Evolutionary conservation across 139 green algal species (phyloP).

Genomic region (Bryopsis sp.): DNA sequence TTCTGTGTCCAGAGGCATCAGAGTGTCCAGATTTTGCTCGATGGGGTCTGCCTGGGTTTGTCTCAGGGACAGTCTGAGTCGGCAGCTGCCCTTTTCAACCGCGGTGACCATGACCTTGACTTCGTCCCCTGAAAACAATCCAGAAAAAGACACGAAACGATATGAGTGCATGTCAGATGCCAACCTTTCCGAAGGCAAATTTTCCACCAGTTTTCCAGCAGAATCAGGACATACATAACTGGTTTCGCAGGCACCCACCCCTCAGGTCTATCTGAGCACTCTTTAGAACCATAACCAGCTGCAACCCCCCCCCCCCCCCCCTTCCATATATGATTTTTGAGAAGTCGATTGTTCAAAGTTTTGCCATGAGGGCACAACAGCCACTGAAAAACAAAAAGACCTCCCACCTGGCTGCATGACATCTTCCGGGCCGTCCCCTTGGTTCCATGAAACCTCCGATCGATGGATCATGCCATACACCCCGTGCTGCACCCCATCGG

Average conservation of each 20-base stretch:
- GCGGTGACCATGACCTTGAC: not conserved
- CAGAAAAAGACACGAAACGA: no score
- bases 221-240: no score
- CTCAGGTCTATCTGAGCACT: no score
- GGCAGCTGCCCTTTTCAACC: not conserved
- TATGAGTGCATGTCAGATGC: no score
- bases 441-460: conserved; percentile 13
- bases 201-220: no score
- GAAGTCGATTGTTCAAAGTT: conserved; percentile 2
- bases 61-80: not conserved
- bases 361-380: not conserved
- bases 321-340: no score
- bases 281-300: no score
- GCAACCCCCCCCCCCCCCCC: no score
- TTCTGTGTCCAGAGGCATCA: conserved; percentile 6
- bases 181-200: no score
- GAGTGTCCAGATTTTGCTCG: not conserved
- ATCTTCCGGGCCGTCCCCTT: not conserved
- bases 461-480: conserved; percentile 2
- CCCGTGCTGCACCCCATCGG: conserved; percentile 1
- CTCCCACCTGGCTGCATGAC: not conserved
- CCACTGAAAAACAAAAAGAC: not conserved
- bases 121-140: conserved; percentile 4
- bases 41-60: not conserved
- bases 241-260: no score